phyloP scores from a whole-genome alignment of 352 stramenopile species.

The Phytopythium boreale region DNA sequence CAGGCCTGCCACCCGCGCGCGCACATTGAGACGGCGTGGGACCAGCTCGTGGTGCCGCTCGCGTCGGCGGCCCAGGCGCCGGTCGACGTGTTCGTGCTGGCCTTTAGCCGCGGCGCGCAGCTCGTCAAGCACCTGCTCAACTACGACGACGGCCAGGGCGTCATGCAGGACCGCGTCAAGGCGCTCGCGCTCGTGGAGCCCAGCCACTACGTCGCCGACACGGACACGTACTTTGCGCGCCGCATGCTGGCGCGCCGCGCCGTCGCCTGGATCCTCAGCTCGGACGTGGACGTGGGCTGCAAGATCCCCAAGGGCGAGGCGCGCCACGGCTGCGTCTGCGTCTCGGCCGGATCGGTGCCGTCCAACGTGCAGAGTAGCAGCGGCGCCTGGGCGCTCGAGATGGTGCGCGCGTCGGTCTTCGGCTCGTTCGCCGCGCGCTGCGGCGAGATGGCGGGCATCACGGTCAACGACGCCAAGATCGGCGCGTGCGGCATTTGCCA shows the following conservation, averaged over 20 bases:
- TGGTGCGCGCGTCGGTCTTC: constrained; percentile 85
- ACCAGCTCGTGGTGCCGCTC: constrained; percentile 68
- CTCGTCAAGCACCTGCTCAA: constrained; percentile 81
- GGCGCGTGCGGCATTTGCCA: constrained; percentile 76
- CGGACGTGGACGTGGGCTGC: constrained; percentile 65
- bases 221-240: constrained; percentile 74
- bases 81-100: constrained; percentile 68
- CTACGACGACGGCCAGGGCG: constrained; percentile 72
- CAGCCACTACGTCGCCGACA: constrained; percentile 74
- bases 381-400: constrained; percentile 74
- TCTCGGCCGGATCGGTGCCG: constrained; percentile 71
- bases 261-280: constrained; percentile 72
- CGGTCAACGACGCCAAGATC: constrained; percentile 75
- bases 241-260: constrained; percentile 65
- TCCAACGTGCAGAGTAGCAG: constrained; percentile 65
- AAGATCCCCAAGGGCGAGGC: constrained; percentile 71
- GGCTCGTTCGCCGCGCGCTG: constrained; percentile 71
- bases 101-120: constrained; percentile 70
- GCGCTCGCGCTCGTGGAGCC: constrained; percentile 77
- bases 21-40: constrained; percentile 79
- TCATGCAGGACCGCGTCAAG: constrained; percentile 81
- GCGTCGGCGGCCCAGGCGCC: constrained; percentile 13
- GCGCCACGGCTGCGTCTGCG: constrained; percentile 76
- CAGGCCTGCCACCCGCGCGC: constrained; percentile 68
- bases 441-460: constrained; percentile 65